These are phyloP conservation scores for Metschnikowia arizonensis DNA, from an alignment of 805 yeast species.

Conservation along the genomic window DNA sequence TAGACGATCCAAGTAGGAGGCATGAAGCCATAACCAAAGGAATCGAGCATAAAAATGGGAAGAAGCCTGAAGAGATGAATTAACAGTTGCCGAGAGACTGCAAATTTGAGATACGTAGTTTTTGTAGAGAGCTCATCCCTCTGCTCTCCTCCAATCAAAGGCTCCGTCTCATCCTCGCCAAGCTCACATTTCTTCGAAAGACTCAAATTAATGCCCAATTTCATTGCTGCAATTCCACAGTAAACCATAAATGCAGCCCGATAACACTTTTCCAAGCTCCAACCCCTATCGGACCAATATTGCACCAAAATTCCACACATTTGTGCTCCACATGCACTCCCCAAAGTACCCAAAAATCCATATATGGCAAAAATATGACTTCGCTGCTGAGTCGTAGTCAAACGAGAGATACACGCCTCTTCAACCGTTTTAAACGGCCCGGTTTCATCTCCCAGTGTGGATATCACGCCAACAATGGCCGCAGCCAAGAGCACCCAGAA, in stretches of 20 bases:
- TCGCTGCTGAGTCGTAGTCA: slow-evolving; percentile 60
- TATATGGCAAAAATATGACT: slow-evolving; percentile 76
- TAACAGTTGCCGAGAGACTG: slow-evolving; percentile 41
- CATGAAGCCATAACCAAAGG: slow-evolving; percentile 86
- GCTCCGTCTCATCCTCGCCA: slow-evolving; percentile 2
- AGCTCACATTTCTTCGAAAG: slow-evolving; percentile 54
- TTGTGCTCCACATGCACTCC: slow-evolving; percentile 71
- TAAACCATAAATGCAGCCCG: slow-evolving; percentile 55
- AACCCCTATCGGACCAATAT: slow-evolving; percentile 28
- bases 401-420: slow-evolving; percentile 76
- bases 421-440: slow-evolving; percentile 88
- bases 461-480: slow-evolving; percentile 79
- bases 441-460: slow-evolving; percentile 86
- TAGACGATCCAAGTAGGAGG: slow-evolving; percentile 85
- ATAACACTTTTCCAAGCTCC: slow-evolving; percentile 44
- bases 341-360: slow-evolving; percentile 62
- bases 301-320: slow-evolving; percentile 59
- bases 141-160: slow-evolving; percentile 8
- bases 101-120: not conserved
- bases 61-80: slow-evolving; percentile 46
- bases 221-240: slow-evolving; percentile 49
- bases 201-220: slow-evolving; percentile 49
- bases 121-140: too few species aligned
- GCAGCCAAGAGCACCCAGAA: slow-evolving; percentile 58
- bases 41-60: slow-evolving; percentile 73